phyloP scores from a whole-genome alignment of 352 stramenopile genomes.

The Globisporangium canariense region DNA sequence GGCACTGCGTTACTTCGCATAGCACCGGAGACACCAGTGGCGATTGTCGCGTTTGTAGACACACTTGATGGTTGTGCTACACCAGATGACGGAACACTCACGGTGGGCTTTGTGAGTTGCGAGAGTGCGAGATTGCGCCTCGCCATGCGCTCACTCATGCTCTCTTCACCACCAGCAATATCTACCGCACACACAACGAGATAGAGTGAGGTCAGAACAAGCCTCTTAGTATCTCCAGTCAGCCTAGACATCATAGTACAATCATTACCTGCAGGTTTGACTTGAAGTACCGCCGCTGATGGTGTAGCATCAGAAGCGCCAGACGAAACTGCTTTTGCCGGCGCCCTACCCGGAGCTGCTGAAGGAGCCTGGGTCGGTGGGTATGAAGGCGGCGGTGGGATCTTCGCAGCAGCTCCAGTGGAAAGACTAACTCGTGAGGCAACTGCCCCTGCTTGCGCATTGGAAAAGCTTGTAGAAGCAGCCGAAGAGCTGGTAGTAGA shows the following conservation, averaged over 20 bases:
- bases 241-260: background rate
- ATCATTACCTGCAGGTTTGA: background rate
- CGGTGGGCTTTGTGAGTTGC: constrained; percentile 38
- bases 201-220: background rate
- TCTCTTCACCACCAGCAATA: constrained; percentile 18
- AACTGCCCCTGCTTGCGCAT: background rate
- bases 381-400: constrained; percentile 47
- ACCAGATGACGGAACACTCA: background rate
- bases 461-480: no score
- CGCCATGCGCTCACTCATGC: constrained; percentile 32
- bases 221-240: background rate
- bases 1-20: background rate
- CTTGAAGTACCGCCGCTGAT: background rate
- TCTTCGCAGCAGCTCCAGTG: constrained; percentile 4
- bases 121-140: constrained; percentile 57
- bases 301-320: background rate
- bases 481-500: background rate
- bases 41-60: background rate
- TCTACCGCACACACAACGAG: background rate
- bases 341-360: background rate
- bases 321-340: background rate
- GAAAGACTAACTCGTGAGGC: background rate
- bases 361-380: constrained; percentile 23
- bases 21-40: background rate
- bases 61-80: background rate